phyloP scores from a whole-genome alignment of 768 basidiomycete species.

The Kwoniella dendrophila region DNA sequence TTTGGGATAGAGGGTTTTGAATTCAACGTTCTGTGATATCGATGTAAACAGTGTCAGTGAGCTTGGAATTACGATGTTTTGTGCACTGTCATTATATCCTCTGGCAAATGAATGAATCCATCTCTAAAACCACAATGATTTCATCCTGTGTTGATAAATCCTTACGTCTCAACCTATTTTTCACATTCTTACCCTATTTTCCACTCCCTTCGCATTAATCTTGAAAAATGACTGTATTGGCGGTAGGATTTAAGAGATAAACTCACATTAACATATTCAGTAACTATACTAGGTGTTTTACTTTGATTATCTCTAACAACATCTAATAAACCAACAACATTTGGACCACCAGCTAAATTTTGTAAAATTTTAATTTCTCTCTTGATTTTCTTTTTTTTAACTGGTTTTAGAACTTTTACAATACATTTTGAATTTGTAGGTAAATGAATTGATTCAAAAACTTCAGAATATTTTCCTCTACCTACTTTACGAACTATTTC shows the following conservation, averaged over 20 bases:
- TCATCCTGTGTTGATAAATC: too few species aligned
- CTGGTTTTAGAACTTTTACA: slow-evolving; percentile 97
- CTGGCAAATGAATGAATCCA: too few species aligned
- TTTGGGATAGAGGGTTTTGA: slow-evolving; percentile 92
- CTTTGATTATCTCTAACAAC: slow-evolving; percentile 90
- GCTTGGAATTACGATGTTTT: neutral
- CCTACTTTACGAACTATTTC: slow-evolving; percentile 97
- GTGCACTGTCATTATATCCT: neutral
- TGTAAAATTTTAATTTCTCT: slow-evolving; percentile 97
- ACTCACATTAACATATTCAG: slow-evolving; percentile 84
- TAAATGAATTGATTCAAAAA: slow-evolving; percentile 83
- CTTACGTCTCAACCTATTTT: too few species aligned
- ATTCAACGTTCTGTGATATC: slow-evolving; percentile 73
- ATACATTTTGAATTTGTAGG: slow-evolving; percentile 71
- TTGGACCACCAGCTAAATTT: slow-evolving; percentile 93
- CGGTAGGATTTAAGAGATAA: neutral
- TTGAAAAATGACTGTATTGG: neutral
- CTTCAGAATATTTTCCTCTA: slow-evolving; percentile 90
- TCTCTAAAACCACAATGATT: too few species aligned
- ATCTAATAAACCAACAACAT: slow-evolving; percentile 88
- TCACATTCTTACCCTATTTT: neutral
- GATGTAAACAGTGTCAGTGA: neutral
- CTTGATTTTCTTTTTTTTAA: slow-evolving; percentile 99
- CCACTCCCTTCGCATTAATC: neutral
- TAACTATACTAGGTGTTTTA: slow-evolving; percentile 94